Evolutionary conservation across 139 green algal genomes (phyloP), one percentile per base, ranked within the genome.

Genomic region (Marvania coccoides): DNA sequence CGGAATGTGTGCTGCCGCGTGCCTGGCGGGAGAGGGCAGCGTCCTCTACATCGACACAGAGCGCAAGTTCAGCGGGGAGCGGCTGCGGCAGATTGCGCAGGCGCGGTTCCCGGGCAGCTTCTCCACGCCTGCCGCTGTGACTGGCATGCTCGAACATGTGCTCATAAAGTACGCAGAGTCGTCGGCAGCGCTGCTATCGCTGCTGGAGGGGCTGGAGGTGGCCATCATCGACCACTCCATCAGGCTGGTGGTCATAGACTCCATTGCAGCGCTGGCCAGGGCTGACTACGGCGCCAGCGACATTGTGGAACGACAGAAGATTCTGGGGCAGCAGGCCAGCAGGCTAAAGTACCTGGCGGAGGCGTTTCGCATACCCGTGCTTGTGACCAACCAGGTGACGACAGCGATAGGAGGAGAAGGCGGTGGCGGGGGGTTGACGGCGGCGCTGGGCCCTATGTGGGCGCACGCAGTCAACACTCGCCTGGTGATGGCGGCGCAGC

Each of bases 401-500:
- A 86, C 81, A 13, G 61, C 71, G 66, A 69, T 81, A 15, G 28
- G 53, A 6, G 59, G 64, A 67, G 31, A 74, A 51, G 1, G 58
- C 72, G 31, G 36, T 51, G 45, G 54, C 46, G 35, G 47, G 10
- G n/a, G 64, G 47, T 35, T 95, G 42, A 82, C 78, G 7, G 88
- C 91, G 8, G 91, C 91, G n/a, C 72, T 97, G 15, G 91, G 91
- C 40, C 84, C 87, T 39, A 87, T 92, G 60, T 97, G 91, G 91
- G 87, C 91, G 6, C 91, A 97, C 71, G 82, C 76, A 28, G 88
- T 97, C 34, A 97, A 97, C 71, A 88, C 88, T n/a, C 73, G 91
- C 1, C 65, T 97, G 14, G 74, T 90, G 23, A 67, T 97, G 45
- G 80, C 91, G 71, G 36, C 70, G 24, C 13, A 67, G 30, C 60